These are phyloP conservation scores for Thielaviopsis populi DNA, from an alignment of 2,329 filamentous ascomycete genomes.

Conservation along the genomic window DNA sequence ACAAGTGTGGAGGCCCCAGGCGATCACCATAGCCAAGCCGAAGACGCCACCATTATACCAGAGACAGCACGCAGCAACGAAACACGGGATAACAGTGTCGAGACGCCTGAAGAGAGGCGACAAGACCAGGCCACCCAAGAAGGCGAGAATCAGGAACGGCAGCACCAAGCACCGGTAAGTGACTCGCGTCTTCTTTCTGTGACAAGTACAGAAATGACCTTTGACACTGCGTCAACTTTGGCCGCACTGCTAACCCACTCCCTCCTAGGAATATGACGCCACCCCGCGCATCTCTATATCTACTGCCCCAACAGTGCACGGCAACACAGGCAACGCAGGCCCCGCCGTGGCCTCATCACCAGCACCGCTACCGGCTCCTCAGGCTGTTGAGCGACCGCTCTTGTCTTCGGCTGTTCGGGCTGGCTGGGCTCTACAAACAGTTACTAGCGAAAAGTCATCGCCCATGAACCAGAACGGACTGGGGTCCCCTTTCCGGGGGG, in stretches of 20 bases:
- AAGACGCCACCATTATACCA: not conserved
- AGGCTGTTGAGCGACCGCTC: constrained; percentile 18
- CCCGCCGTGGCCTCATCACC: not conserved
- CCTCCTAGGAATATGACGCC: not conserved
- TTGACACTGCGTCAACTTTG: too few species aligned
- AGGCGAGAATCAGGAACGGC: not conserved
- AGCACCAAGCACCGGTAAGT: not conserved
- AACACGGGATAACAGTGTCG: not conserved
- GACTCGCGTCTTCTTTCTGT: not conserved
- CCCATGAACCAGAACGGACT: constrained; percentile 36
- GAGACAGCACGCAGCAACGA: not conserved
- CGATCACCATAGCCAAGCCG: not conserved
- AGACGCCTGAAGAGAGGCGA: not conserved
- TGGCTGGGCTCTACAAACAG: constrained; percentile 40
- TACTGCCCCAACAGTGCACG: not conserved
- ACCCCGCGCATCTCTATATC: not conserved
- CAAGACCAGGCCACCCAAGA: not conserved
- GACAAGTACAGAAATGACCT: too few species aligned
- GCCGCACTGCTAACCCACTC: not conserved
- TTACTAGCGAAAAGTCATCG: constrained; percentile 44
- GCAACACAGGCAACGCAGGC: not conserved
- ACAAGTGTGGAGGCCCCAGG: not conserved
- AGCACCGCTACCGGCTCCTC: not conserved
- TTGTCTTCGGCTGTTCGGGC: constrained; percentile 45
- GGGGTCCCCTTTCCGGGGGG: constrained; percentile 36